Evolutionary conservation across 2,329 filamentous ascomycete species (phyloP).

Genomic region (Cladosporium phlei): DNA sequence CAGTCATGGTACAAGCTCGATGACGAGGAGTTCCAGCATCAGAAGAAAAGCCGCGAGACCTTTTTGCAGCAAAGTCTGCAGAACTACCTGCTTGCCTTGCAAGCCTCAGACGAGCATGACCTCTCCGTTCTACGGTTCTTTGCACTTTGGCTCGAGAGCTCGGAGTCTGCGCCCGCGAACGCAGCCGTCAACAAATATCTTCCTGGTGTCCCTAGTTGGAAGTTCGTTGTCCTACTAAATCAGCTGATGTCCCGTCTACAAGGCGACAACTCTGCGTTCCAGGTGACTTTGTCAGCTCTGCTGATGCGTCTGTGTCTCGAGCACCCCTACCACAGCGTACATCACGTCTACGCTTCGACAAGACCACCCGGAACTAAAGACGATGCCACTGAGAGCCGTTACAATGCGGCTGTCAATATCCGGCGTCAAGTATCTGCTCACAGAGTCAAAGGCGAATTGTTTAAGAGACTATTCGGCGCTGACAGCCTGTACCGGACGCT

Average conservation of each 20-base stretch:
- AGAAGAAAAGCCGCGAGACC: conserved; percentile 69
- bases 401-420: conserved; percentile 66
- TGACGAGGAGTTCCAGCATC: conserved; percentile 74
- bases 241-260: conserved; percentile 91
- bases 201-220: conserved; percentile 73
- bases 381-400: conserved; percentile 66
- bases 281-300: conserved; percentile 66
- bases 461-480: conserved; percentile 68
- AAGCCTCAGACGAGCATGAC: conserved; percentile 81
- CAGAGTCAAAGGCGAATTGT: conserved; percentile 51
- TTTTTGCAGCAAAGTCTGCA: conserved; percentile 86
- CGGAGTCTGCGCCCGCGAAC: conserved; percentile 71
- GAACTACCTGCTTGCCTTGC: conserved; percentile 83
- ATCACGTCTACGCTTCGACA: conserved; percentile 84
- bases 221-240: conserved; percentile 91
- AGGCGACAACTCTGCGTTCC: conserved; percentile 65
- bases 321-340: conserved; percentile 95
- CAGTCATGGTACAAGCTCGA: conserved; percentile 88
- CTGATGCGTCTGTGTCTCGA: conserved; percentile 82
- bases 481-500: conserved; percentile 62
- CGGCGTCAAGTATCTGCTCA: conserved; percentile 55
- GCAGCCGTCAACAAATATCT: conserved; percentile 68
- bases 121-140: conserved; percentile 89
- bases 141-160: conserved; percentile 87
- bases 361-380: conserved; percentile 60